Evolutionary conservation across 2,329 filamentous ascomycete species (phyloP).

Genomic region (Colletotrichum horii): DNA sequence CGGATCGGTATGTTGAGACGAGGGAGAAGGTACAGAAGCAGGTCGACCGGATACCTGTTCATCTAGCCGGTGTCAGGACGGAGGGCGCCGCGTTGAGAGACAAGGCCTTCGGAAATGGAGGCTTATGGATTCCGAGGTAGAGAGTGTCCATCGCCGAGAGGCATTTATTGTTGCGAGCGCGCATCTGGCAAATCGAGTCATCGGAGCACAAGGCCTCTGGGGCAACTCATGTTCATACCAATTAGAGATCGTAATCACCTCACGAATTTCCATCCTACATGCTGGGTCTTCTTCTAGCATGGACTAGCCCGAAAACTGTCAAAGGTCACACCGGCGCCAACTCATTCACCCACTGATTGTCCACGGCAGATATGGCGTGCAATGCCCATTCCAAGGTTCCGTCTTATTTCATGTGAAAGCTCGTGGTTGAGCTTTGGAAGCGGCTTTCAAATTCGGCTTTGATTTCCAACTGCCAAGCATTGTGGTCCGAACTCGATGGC

Average conservation of each 20-base stretch:
- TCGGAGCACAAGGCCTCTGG: neutral
- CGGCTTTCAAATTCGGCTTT: too few relatives aligned
- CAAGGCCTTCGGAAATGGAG: slow-evolving; percentile 51
- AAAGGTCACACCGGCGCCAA: too few relatives aligned
- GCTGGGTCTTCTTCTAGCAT: too few relatives aligned
- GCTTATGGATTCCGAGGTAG: slow-evolving; percentile 50
- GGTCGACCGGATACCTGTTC: slow-evolving; percentile 63
- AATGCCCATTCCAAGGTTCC: too few relatives aligned
- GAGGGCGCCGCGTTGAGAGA: slow-evolving; percentile 53
- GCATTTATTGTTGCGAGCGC: neutral
- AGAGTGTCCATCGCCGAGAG: neutral
- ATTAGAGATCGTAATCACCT: neutral
- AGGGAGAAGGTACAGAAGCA: slow-evolving; percentile 56
- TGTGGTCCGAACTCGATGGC: too few relatives aligned
- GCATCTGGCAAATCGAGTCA: neutral
- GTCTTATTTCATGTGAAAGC: too few relatives aligned
- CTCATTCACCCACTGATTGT: too few relatives aligned
- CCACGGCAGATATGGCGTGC: too few relatives aligned
- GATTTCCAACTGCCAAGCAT: too few relatives aligned
- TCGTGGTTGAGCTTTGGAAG: accelerated
- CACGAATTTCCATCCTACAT: neutral
- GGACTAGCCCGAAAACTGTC: too few relatives aligned
- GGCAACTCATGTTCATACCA: neutral
- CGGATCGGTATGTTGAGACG: slow-evolving; percentile 52
- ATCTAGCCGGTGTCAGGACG: slow-evolving; percentile 63